Percentiles rank a stretch among this genome's conserved stretches.
These are phyloP conservation scores for Spironucleus salmonicida DNA, from an alignment of 208 protist species.

Conservation along the genomic window DNA sequence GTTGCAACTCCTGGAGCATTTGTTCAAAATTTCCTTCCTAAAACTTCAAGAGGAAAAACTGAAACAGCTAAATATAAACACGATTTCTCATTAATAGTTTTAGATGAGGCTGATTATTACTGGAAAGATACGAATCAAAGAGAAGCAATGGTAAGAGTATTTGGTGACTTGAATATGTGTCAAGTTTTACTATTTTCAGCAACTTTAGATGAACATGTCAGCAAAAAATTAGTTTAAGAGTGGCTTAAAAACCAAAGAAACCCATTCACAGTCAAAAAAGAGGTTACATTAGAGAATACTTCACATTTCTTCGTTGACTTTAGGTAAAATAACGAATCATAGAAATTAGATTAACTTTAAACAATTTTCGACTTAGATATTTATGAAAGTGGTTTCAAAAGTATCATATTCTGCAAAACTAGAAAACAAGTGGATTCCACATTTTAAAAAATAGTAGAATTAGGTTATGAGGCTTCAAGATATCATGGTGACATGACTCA, in stretches of 20 bases:
- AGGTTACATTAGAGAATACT: neutral
- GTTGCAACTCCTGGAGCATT: neutral
- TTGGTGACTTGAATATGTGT: neutral
- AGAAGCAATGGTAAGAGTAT: neutral
- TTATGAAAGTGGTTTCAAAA: neutral
- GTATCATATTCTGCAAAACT: conserved; percentile 8
- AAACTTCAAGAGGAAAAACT: neutral
- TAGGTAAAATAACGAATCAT: neutral
- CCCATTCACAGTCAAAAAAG: neutral
- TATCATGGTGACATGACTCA: conserved; percentile 7
- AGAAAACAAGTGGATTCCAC: neutral
- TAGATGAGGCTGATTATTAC: conserved; percentile 22
- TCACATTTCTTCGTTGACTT: neutral
- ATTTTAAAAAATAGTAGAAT: neutral
- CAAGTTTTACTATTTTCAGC: neutral
- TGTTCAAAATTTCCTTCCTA: neutral
- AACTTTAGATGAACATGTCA: neutral
- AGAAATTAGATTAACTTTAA: neutral
- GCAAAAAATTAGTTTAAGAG: neutral
- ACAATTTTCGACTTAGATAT: neutral
- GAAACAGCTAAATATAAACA: neutral
- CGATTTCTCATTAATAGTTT: neutral
- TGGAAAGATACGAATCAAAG: neutral
- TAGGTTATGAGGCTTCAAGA: neutral
- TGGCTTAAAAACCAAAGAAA: neutral